phyloP scores from a whole-genome alignment of 1,284 basidiomycete genomes.

The Lentinus polychrous region DNA sequence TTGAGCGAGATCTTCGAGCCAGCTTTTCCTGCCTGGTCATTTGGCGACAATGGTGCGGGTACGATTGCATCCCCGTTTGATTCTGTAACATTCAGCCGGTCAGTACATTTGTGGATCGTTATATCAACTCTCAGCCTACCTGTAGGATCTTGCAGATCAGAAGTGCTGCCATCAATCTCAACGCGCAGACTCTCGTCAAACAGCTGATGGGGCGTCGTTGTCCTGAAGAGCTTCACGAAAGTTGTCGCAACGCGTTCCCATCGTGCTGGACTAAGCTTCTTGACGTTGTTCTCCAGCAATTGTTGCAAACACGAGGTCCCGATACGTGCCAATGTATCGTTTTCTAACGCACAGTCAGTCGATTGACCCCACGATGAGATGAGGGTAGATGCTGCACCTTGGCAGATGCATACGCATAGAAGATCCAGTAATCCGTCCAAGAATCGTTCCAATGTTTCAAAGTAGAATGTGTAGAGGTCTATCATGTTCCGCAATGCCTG shows the following conservation, averaged over 20 bases:
- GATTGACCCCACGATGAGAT: not conserved
- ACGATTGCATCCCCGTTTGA: constrained; percentile 62
- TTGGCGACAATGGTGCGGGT: constrained; percentile 74
- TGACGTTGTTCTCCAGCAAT: constrained; percentile 89
- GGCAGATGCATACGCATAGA: constrained; percentile 96
- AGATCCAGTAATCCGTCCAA: constrained; percentile 91
- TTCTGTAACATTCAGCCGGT: constrained; percentile 32
- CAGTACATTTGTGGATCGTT: not conserved
- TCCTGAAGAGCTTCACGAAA: constrained; percentile 93
- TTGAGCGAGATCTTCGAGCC: constrained; percentile 46
- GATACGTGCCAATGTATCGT: constrained; percentile 96
- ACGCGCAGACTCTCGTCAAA: constrained; percentile 86
- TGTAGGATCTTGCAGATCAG: constrained; percentile 49
- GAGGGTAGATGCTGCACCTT: constrained; percentile 56
- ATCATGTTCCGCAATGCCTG: constrained; percentile 95
- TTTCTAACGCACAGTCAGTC: constrained; percentile 59
- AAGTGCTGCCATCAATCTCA: constrained; percentile 62
- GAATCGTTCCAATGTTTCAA: constrained; percentile 86
- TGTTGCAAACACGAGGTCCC: constrained; percentile 98
- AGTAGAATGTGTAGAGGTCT: constrained; percentile 95
- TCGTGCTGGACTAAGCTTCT: constrained; percentile 75
- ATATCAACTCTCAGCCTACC: constrained; percentile 27
- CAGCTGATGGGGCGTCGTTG: constrained; percentile 95
- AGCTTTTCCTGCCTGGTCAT: constrained; percentile 41
- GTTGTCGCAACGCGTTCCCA: constrained; percentile 95